A percentile compares a stretch with the other conserved stretches of the same genome.
phyloP scores from a whole-genome alignment of 2,329 filamentous ascomycete species.

The Aureobasidium namibiae region DNA sequence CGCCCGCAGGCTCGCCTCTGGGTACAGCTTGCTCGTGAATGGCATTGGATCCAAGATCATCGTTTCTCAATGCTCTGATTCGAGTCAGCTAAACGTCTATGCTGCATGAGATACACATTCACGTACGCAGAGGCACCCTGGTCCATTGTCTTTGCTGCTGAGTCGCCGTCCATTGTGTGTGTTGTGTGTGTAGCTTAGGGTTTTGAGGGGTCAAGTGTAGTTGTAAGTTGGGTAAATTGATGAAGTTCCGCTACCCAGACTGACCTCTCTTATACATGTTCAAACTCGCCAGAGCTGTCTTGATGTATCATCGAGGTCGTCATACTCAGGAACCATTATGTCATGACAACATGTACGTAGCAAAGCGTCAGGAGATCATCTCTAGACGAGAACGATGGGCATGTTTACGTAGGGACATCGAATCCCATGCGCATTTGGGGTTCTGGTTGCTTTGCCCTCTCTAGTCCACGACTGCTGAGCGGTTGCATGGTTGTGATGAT shows the following conservation, averaged over 20 bases:
- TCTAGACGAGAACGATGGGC: background rate
- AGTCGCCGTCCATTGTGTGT: slow-evolving; percentile 22
- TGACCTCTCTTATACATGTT: background rate
- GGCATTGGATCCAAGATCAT: slow-evolving; percentile 17
- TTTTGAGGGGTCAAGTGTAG: background rate
- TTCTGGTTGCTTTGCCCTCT: background rate
- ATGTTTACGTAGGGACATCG: background rate
- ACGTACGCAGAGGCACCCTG: slow-evolving; percentile 20
- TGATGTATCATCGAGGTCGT: slow-evolving; percentile 7
- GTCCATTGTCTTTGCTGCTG: slow-evolving; percentile 20
- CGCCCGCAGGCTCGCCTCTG: slow-evolving; percentile 17
- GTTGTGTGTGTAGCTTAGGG: background rate
- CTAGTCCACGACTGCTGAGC: background rate
- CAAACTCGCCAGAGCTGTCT: background rate
- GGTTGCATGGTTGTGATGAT: background rate
- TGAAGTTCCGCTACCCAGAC: background rate
- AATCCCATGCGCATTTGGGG: background rate
- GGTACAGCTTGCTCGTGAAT: slow-evolving; percentile 21
- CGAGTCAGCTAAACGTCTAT: too few relatives aligned
- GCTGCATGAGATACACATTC: too few relatives aligned
- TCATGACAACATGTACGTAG: slow-evolving; percentile 12
- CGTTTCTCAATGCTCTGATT: slow-evolving; percentile 14
- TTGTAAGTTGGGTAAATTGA: background rate
- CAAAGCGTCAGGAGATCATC: slow-evolving; percentile 1
- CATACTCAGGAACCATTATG: slow-evolving; percentile 12